Evolutionary conservation across 1,139 yeast species (phyloP).

Genomic region (Candida glucosophila): DNA sequence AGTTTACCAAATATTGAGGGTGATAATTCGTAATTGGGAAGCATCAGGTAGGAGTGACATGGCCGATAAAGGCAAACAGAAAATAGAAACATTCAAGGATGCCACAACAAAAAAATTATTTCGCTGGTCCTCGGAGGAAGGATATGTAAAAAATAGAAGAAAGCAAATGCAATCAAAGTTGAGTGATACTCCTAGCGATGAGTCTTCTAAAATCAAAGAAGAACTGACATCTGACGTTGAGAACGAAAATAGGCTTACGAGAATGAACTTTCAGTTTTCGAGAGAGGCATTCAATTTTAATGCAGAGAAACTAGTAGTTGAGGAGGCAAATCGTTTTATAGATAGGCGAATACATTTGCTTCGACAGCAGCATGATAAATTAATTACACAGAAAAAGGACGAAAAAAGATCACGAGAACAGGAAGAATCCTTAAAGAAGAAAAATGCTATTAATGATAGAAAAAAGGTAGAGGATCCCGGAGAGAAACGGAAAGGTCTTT

Average conservation of each 20-base stretch:
- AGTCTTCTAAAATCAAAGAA: neutral
- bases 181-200: neutral
- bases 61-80: slow-evolving; percentile 1
- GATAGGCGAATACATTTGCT: too few species aligned
- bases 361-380: too few species aligned
- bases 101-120: slow-evolving; percentile 17
- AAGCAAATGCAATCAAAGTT: neutral
- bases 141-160: neutral
- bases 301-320: neutral
- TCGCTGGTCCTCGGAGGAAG: slow-evolving; percentile 35
- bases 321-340: too few species aligned
- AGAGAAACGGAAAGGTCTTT: too few species aligned
- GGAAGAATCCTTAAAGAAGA: too few species aligned
- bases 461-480: too few species aligned
- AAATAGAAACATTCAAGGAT: neutral
- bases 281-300: slow-evolving; percentile 1
- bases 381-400: too few species aligned
- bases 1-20: slow-evolving; percentile 20
- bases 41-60: slow-evolving; percentile 9
- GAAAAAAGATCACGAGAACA: too few species aligned
- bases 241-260: neutral
- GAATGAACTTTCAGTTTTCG: neutral
- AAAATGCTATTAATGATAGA: too few species aligned
- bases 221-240: neutral
- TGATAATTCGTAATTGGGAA: slow-evolving; percentile 23